phyloP scores from a whole-genome alignment of 192 early-diverging fungal genomes.

The Linnemannia schmuckeri region DNA sequence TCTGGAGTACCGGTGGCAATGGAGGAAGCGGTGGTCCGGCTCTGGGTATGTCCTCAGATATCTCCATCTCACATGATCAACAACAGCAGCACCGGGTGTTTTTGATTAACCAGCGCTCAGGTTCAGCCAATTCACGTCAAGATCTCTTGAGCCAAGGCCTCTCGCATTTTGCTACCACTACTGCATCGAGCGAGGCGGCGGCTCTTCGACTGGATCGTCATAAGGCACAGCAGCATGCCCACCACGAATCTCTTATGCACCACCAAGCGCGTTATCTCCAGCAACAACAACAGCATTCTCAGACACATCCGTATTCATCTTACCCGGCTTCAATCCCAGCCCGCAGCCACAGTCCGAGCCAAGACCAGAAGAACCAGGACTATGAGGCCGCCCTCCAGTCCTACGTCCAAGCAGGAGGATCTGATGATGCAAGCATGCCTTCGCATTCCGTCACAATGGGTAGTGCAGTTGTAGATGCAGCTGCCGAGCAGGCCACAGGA shows the following conservation, averaged over 20 bases:
- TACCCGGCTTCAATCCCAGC: background rate
- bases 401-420: background rate
- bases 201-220: background rate
- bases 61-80: background rate
- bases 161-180: background rate
- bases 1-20: background rate
- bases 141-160: background rate
- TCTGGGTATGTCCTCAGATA: background rate
- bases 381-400: background rate
- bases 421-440: background rate
- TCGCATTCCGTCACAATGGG: background rate
- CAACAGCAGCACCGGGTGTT: background rate
- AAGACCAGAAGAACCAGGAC: background rate
- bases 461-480: background rate
- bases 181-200: background rate
- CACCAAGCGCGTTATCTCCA: background rate
- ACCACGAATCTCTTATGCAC: background rate
- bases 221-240: background rate
- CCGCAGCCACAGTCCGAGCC: background rate
- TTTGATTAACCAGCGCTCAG: background rate
- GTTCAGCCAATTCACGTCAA: background rate
- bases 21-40: background rate
- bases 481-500: background rate
- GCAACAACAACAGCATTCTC: slow-evolving; percentile 1
- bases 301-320: too few relatives aligned